These are phyloP conservation scores for Zygoascus sp. DNA, from an alignment of 1,139 yeast species.

Conservation along the genomic window DNA sequence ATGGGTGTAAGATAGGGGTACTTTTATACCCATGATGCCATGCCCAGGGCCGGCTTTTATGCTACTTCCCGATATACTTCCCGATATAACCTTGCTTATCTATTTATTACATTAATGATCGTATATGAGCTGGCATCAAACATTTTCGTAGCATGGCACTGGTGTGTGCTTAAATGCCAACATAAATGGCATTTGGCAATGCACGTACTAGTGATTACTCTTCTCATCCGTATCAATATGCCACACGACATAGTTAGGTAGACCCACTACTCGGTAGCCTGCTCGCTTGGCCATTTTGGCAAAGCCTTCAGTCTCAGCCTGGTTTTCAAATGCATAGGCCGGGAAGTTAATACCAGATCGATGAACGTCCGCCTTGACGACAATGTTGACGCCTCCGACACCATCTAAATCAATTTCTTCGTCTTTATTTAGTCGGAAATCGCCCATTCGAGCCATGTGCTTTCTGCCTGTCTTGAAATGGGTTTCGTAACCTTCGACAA, in stretches of 20 bases:
- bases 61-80: too few species aligned
- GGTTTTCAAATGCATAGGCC: constrained; percentile 81
- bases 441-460: constrained; percentile 71
- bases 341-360: constrained; percentile 83
- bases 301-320: constrained; percentile 86
- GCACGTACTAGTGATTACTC: constrained; percentile 4
- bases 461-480: constrained; percentile 88
- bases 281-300: constrained; percentile 80
- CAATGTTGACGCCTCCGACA: constrained; percentile 83
- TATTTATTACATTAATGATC: constrained; percentile 7
- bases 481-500: constrained; percentile 79
- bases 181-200: neutral
- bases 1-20: too few species aligned
- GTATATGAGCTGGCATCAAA: too few species aligned
- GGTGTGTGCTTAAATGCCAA: neutral
- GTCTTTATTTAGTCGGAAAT: constrained; percentile 56
- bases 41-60: too few species aligned
- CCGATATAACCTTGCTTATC: neutral
- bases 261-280: constrained; percentile 79
- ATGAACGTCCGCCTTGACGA: constrained; percentile 78
- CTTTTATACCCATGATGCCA: too few species aligned
- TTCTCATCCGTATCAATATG: constrained; percentile 33
- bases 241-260: constrained; percentile 89
- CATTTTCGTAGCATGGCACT: too few species aligned
- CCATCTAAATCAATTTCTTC: constrained; percentile 77